Evolutionary conservation across 495 filamentous ascomycete species (phyloP).

Genomic region (Hyaloscypha bicolor): DNA sequence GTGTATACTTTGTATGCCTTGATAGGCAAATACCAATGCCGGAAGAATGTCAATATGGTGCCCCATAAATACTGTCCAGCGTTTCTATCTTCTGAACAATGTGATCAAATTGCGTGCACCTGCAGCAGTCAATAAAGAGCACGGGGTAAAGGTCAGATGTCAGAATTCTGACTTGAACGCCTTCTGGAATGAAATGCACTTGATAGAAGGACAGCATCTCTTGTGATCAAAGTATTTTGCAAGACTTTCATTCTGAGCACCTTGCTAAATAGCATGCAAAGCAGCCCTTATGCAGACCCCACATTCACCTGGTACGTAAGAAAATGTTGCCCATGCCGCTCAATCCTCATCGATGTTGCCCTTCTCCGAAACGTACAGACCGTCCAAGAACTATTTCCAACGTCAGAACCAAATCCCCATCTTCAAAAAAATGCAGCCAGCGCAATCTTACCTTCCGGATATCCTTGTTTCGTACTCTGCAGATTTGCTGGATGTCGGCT

Average conservation of each 20-base stretch:
- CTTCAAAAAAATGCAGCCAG: not conserved
- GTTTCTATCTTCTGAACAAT: not conserved
- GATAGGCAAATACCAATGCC: not conserved
- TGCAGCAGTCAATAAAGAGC: no score
- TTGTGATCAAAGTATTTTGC: constrained; percentile 16
- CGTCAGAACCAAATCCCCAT: constrained; percentile 3
- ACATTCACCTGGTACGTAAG: constrained; percentile 43
- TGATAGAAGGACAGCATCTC: not conserved
- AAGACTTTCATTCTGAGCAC: constrained; percentile 35
- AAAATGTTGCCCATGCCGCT: constrained; percentile 43
- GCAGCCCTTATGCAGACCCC: constrained; percentile 52
- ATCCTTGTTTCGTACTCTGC: constrained; percentile 99
- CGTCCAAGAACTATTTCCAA: constrained; percentile 86
- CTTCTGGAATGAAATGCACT: not conserved
- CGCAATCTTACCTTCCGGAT: constrained; percentile 94
- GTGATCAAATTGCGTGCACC: not conserved
- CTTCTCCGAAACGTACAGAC: constrained; percentile 98
- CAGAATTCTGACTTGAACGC: not conserved
- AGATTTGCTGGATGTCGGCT: constrained; percentile 99
- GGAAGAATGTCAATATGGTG: not conserved
- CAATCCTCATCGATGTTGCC: constrained; percentile 81
- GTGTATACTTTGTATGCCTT: not conserved
- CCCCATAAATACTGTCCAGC: not conserved
- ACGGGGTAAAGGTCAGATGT: not conserved
- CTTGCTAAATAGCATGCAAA: constrained; percentile 61